Evolutionary conservation across 805 yeast genomes (phyloP).

Genomic region (Naumovozyma baii): DNA sequence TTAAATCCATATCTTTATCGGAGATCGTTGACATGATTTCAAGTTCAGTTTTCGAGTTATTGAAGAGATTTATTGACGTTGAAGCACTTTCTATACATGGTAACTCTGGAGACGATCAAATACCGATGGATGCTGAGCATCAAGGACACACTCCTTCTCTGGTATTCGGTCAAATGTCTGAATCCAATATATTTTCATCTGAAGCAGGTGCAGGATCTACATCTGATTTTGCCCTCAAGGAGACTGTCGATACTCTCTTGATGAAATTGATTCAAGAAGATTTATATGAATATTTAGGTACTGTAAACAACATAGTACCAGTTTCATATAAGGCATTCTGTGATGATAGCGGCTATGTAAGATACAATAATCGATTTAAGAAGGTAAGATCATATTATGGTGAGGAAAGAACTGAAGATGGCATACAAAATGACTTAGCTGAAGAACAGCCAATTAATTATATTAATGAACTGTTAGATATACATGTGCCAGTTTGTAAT

Average conservation of each 20-base stretch:
- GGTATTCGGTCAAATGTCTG: not conserved
- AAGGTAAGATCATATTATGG: slow-evolving; percentile 1
- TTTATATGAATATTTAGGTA: slow-evolving; percentile 12
- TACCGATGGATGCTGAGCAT: not conserved
- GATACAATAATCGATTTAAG: slow-evolving; percentile 8
- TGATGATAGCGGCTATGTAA: slow-evolving; percentile 8
- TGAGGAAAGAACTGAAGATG: not conserved
- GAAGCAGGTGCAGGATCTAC: no score
- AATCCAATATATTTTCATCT: not conserved
- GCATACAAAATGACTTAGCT: not conserved
- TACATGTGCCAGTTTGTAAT: slow-evolving; percentile 16
- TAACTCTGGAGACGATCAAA: not conserved
- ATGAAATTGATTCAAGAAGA: slow-evolving; percentile 9
- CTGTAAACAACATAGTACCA: slow-evolving; percentile 14
- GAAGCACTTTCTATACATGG: not conserved
- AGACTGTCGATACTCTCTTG: slow-evolving; percentile 1
- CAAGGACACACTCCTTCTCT: not conserved
- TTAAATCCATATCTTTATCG: slow-evolving; percentile 11
- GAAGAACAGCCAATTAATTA: slow-evolving; percentile 4
- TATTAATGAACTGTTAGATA: slow-evolving; percentile 12
- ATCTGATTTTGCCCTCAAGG: not conserved
- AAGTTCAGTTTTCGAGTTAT: slow-evolving; percentile 2
- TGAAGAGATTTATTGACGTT: slow-evolving; percentile 9
- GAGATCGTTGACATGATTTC: slow-evolving; percentile 12
- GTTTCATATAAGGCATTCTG: slow-evolving; percentile 11